A percentile compares a stretch with the other conserved stretches of the same genome.
These are phyloP conservation scores for Ceratobasidium sp. DNA, from an alignment of 1,284 basidiomycete genomes.

Conservation along the genomic window DNA sequence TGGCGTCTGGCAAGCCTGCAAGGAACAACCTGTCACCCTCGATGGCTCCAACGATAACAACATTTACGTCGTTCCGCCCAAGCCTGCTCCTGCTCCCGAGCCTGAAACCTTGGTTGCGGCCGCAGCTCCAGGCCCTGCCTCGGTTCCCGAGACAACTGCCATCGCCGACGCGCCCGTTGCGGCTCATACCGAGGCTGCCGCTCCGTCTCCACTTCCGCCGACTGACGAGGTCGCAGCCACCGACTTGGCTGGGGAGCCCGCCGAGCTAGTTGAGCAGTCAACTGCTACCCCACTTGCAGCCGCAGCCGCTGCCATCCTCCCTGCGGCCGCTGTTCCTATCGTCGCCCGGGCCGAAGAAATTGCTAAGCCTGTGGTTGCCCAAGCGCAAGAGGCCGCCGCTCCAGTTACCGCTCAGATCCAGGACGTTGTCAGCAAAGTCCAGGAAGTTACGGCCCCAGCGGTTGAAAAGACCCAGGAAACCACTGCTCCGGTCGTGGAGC, in stretches of 20 bases:
- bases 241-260: slow-evolving; percentile 1
- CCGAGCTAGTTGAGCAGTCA: slow-evolving; percentile 30
- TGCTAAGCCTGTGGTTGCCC: not conserved
- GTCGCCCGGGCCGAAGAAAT: slow-evolving; percentile 29
- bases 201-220: slow-evolving; percentile 39
- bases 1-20: slow-evolving; percentile 71
- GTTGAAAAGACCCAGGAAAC: slow-evolving; percentile 20
- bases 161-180: slow-evolving; percentile 25
- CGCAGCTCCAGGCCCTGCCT: slow-evolving; percentile 35
- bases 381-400: slow-evolving; percentile 26
- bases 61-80: slow-evolving; percentile 71
- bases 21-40: slow-evolving; percentile 69
- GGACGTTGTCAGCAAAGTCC: slow-evolving; percentile 17
- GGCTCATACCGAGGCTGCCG: slow-evolving; percentile 26
- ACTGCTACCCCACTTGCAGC: slow-evolving; percentile 25
- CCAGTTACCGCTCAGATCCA: slow-evolving; percentile 13
- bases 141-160: slow-evolving; percentile 42
- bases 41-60: slow-evolving; percentile 79
- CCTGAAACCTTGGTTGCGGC: slow-evolving; percentile 33
- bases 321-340: slow-evolving; percentile 11
- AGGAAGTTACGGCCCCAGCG: slow-evolving; percentile 24
- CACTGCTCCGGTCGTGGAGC: slow-evolving; percentile 18
- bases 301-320: slow-evolving; percentile 35
- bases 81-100: slow-evolving; percentile 56
- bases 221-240: slow-evolving; percentile 33